Percentiles rank a stretch among this genome's conserved stretches.
Evolutionary conservation across 306 rosid species (phyloP).

Genomic region (Cucurbita moschata): DNA sequence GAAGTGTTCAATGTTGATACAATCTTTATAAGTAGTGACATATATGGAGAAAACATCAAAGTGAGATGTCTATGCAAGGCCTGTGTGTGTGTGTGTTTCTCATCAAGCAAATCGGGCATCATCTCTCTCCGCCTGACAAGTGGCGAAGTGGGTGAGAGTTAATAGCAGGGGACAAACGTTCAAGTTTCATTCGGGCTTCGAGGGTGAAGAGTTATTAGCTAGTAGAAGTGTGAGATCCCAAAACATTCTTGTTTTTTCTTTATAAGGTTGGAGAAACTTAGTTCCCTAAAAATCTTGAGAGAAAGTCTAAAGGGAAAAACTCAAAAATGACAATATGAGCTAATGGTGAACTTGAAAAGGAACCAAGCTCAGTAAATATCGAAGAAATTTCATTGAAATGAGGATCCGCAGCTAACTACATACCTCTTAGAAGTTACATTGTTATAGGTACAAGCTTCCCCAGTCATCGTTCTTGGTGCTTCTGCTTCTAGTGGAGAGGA

Average conservation of each 20-base stretch:
- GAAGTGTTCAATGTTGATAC: neutral
- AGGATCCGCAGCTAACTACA: conserved; percentile 1
- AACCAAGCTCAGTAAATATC: neutral
- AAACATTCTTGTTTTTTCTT: too few species aligned
- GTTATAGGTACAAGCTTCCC: neutral
- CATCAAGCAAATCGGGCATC: neutral
- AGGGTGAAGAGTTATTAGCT: too few species aligned
- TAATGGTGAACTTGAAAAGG: too few species aligned
- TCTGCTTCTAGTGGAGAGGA: conserved; percentile 40
- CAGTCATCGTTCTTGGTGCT: neutral
- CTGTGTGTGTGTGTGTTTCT: neutral
- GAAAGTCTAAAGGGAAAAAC: too few species aligned
- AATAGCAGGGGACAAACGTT: neutral
- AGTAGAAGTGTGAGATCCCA: too few species aligned
- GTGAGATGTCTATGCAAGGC: neutral
- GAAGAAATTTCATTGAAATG: neutral
- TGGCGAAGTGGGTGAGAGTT: neutral
- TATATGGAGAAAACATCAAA: neutral
- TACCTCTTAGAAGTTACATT: neutral
- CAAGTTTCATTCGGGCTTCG: neutral
- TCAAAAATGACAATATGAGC: too few species aligned
- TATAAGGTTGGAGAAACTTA: too few species aligned
- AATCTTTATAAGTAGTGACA: neutral
- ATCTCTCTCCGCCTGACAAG: neutral
- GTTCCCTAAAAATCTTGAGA: too few species aligned